A percentile compares a stretch with the other conserved stretches of the same genome.
phyloP scores from a whole-genome alignment of 2,329 filamentous ascomycete species.

The Mycocentrospora acerina region DNA sequence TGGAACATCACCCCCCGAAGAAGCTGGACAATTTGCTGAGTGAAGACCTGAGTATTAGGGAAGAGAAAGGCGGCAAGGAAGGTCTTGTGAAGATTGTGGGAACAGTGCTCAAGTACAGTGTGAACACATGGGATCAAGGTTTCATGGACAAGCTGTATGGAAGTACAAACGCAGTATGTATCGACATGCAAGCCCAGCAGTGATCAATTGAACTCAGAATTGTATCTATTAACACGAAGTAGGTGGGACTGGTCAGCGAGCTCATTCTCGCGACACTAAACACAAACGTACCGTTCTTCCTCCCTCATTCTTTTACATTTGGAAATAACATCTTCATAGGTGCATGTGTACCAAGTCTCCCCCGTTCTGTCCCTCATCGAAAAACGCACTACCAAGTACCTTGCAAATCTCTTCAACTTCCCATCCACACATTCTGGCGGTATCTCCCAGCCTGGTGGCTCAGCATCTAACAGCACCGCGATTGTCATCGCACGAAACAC shows the following conservation, averaged over 20 bases:
- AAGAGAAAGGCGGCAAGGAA: conserved; percentile 45
- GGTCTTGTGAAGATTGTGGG: conserved; percentile 56
- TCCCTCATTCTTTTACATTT: background rate
- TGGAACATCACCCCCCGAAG: conserved; percentile 48
- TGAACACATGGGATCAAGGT: conserved; percentile 98
- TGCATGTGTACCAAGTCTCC: conserved; percentile 92
- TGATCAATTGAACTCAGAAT: background rate
- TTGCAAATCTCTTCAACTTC: conserved; percentile 68
- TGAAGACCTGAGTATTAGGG: conserved; percentile 38
- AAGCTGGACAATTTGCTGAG: conserved; percentile 44
- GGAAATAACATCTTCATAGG: conserved; percentile 41
- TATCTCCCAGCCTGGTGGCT: conserved; percentile 76
- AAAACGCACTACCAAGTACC: conserved; percentile 71
- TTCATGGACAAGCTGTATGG: conserved; percentile 95
- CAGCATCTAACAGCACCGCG: conserved; percentile 79
- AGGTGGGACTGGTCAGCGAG: conserved; percentile 82
- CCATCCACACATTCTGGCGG: conserved; percentile 62
- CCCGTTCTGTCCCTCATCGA: conserved; percentile 86
- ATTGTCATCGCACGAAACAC: conserved; percentile 86
- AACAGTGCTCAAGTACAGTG: conserved; percentile 76
- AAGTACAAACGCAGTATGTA: conserved; percentile 75
- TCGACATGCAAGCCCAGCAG: too few species aligned
- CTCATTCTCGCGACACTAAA: conserved; percentile 83
- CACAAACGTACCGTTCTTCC: conserved; percentile 67
- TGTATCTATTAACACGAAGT: background rate